Base-by-base conservation (phyloP, 2,329 filamentous ascomycete genomes). In the Talaromyces sp. region DNA sequence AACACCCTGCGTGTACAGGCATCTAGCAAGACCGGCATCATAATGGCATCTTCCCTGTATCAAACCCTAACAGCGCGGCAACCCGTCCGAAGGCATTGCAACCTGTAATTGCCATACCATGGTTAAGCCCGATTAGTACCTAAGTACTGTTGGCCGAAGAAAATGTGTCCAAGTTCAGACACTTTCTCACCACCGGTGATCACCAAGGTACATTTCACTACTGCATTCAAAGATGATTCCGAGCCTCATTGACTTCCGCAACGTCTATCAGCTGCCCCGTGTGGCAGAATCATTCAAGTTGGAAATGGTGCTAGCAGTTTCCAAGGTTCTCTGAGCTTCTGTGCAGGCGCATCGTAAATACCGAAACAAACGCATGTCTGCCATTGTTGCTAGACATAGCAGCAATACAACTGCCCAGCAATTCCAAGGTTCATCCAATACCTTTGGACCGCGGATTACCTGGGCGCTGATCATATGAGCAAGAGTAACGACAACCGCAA, bases 1-100 rank as follows among this genome's bases (percentile, higher is more conserved):
- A 5, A 88, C 73, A 63, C 87, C 83, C 73, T 85, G 86, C 0
- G 52, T 54, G 22, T 33, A 41, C 6, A 54, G 11, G 39, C 19
- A 54, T 15, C 9, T 13, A 6, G 36, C 39, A 19, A 43, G 17
- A 15, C 39, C 17, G 25, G 25, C 17, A 41, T 45, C n/a, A 45
- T 28, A 7, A 45, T 8, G 5, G 43, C 51, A 31, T 53, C 37
- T 9, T 53, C 39, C 19, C 52, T 9, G 25, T 17, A 3, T 36
- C 17, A 36, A 54, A 36, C n/a, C 17, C 5, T 13, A 33, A 36
- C 8, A 45, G 22, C 2, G 39, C 39, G 1, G 19, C 17, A 28
- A 43, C 17, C 15, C 11, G 52, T 4, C 36, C 52, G 13, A 45
- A 36, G 28, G n/a, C 45, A 11, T 54, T 37, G 11, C 31, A 37